Conservation (phyloP, 495 filamentous ascomycete genomes). For the Aspergillus nidulans region DNA sequence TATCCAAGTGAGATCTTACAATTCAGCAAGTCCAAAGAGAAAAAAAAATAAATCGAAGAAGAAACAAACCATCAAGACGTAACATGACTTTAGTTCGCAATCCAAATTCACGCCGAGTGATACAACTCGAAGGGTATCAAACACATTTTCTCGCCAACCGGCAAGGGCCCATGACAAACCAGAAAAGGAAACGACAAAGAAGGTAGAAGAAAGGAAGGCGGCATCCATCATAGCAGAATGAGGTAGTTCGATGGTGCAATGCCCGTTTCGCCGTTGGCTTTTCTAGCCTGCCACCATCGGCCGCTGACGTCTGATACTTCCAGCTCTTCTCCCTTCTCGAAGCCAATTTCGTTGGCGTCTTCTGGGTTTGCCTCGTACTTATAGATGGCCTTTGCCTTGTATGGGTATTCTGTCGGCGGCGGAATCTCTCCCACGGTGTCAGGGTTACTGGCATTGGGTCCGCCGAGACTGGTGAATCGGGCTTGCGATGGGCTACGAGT, state of each 20-base stretch:
- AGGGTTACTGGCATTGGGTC: constrained; percentile 27
- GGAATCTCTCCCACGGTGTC: constrained; percentile 54
- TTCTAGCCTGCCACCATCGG: constrained; percentile 97
- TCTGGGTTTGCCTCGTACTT: constrained; percentile 98
- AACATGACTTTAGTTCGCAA: constrained; percentile 30
- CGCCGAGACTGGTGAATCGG: constrained; percentile 45
- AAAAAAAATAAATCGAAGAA: constrained; percentile 11
- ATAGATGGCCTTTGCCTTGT: constrained; percentile 96
- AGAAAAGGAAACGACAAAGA: constrained; percentile 22
- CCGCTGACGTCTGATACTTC: constrained; percentile 97
- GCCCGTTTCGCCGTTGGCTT: constrained; percentile 90
- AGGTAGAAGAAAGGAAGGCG: constrained; percentile 20
- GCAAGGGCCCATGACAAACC: constrained; percentile 23
- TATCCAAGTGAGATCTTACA: constrained; percentile 15
- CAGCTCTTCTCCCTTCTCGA: constrained; percentile 92
- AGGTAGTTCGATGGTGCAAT: constrained; percentile 98
- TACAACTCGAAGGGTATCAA: constrained; percentile 49
- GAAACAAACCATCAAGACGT: constrained; percentile 40
- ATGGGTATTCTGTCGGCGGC: constrained; percentile 89
- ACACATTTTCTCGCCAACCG: constrained; percentile 28
- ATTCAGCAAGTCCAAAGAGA: background rate
- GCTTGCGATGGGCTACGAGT: constrained; percentile 54
- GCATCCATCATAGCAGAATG: constrained; percentile 73
- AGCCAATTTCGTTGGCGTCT: constrained; percentile 96
- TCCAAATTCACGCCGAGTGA: constrained; percentile 38